Percentiles rank a stretch among this genome's conserved stretches.
These are phyloP conservation scores for Yamadazyma oceani DNA, from an alignment of 1,139 yeast genomes.

Conservation along the genomic window DNA sequence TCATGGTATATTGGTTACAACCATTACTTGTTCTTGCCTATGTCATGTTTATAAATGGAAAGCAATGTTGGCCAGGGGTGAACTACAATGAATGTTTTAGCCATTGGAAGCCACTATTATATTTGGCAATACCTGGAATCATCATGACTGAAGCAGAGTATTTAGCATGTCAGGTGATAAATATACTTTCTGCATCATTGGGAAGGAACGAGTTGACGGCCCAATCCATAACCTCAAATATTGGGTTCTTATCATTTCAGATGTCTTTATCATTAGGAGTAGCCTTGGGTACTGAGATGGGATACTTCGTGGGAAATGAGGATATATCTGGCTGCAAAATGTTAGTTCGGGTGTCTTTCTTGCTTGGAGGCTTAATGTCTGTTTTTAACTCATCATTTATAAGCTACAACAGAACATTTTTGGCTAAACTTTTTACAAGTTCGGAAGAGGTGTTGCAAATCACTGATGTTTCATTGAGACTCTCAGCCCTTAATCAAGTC, in stretches of 20 bases:
- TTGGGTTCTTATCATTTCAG: conserved; percentile 38
- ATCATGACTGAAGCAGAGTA: conserved; percentile 82
- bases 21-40: conserved; percentile 51
- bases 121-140: conserved; percentile 73
- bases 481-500: conserved; percentile 36
- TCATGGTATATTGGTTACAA: conserved; percentile 61
- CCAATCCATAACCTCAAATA: conserved; percentile 39
- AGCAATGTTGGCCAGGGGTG: conserved; percentile 69
- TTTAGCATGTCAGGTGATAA: conserved; percentile 74
- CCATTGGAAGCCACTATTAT: conserved; percentile 61
- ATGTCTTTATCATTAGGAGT: conserved; percentile 41
- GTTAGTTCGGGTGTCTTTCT: conserved; percentile 21
- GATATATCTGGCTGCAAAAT: conserved; percentile 43
- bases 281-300: conserved; percentile 38
- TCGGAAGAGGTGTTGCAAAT: conserved; percentile 26
- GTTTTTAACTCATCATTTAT: conserved; percentile 27
- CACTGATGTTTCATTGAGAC: conserved; percentile 22
- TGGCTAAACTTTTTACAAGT: conserved; percentile 28
- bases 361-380: conserved; percentile 28
- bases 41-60: conserved; percentile 53
- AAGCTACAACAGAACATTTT: conserved; percentile 37
- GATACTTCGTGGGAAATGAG: conserved; percentile 35
- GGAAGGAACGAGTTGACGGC: conserved; percentile 45
- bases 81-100: conserved; percentile 34
- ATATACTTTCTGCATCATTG: conserved; percentile 54